Evolutionary conservation across 768 basidiomycete genomes (phyloP).

Genomic region (Collybia sp.): DNA sequence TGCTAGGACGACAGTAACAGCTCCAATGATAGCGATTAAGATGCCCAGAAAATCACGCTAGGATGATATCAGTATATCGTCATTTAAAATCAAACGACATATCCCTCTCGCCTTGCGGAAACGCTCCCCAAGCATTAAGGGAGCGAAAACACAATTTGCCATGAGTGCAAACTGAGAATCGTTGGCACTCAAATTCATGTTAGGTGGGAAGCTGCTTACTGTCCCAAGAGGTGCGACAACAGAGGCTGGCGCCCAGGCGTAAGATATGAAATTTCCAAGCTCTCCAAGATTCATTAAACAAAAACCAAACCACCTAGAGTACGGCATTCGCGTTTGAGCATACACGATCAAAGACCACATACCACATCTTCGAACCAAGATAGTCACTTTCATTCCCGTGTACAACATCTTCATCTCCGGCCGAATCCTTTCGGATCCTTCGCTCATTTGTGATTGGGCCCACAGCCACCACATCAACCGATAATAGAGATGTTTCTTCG

Average conservation of each 20-base stretch:
- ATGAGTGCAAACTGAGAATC: conserved; percentile 74
- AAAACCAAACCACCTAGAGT: conserved; percentile 82
- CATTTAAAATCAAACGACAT: conserved; percentile 4
- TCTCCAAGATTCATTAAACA: conserved; percentile 89
- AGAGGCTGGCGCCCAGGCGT: conserved; percentile 88
- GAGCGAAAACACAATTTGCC: conserved; percentile 93
- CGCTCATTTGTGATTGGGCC: conserved; percentile 23
- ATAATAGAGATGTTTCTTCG: not conserved
- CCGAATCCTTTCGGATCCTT: conserved; percentile 13
- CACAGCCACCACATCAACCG: conserved; percentile 32
- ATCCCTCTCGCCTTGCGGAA: conserved; percentile 62
- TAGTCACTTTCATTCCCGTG: conserved; percentile 67
- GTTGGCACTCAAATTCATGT: conserved; percentile 6
- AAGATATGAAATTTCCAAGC: conserved; percentile 84
- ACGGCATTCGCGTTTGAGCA: not conserved
- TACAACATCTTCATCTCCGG: conserved; percentile 17
- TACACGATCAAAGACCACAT: conserved; percentile 12
- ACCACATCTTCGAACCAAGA: conserved; percentile 84
- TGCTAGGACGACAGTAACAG: conserved; percentile 87
- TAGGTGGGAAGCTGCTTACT: conserved; percentile 39
- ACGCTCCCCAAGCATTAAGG: conserved; percentile 74
- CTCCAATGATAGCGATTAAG: conserved; percentile 77
- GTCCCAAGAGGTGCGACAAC: conserved; percentile 95
- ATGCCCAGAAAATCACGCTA: conserved; percentile 81
- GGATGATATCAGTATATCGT: conserved; percentile 10